Base-by-base conservation (phyloP, 192 early-diverging fungal species). In the Entomortierella chlamydospora region DNA sequence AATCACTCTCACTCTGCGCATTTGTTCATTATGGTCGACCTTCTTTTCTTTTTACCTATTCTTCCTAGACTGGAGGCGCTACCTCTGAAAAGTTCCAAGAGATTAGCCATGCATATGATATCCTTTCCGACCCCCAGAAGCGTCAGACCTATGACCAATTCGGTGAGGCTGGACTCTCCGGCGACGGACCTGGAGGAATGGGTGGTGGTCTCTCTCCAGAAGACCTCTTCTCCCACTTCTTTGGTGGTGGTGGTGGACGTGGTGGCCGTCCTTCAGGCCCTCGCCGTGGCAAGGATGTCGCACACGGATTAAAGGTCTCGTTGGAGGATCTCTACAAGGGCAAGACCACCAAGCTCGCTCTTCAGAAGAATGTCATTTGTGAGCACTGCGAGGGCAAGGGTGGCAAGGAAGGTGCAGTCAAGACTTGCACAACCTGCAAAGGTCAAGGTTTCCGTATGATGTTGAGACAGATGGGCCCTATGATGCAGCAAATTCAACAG, bases 401-500 rank as follows among this genome's bases (percentile, higher is more conserved):
- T 62, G 97, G 97, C 49, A 98, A 98, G 85, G 96, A 95, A 62
- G 97, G 92, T 18, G 91, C 96, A 15, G 94, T 94, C 54, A 90
- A 90, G 86, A 83, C 88, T 30, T 99, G 98, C 83, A 47, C 57
- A 28, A 88, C 84, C 26, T 99, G 98, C 88, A 74, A 91, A 43
- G 98, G 98, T 43, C 90, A 92, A 59, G 98, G 98, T 86, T 85
- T 97, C 64, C 93, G 93, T 84, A 85, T 97, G 28, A 90, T 93
- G 61, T 87, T 97, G 64, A 87, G 97, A 54, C 96, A 98, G 81
- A 93, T 99, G 86, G 98, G 98, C 28, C 98, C 98, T 23, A 99
- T 99, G 97, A 93, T 99, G 63, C 98, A 99, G 89, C 98, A 99
- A 87, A 95, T 99, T 86, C 98, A 99, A 84, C 96, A 98, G 82